Conservation (phyloP, 1,139 yeast genomes). For the Zygosaccharomyces sapae region DNA sequence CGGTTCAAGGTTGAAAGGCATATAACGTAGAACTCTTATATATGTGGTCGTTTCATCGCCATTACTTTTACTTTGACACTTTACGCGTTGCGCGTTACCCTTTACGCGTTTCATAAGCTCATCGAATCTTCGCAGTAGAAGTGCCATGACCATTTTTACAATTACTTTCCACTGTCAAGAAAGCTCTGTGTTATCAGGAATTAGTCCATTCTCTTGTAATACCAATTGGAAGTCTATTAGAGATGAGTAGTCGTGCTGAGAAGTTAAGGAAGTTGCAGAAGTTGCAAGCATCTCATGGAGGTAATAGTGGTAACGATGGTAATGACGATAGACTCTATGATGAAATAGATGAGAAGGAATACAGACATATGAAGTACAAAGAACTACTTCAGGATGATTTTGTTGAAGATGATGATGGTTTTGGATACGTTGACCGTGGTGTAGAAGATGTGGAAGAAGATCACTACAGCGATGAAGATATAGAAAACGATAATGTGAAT, state of each 20-base stretch:
- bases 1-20: too few species aligned
- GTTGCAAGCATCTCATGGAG: conserved; percentile 28
- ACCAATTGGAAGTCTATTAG: not conserved
- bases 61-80: not conserved
- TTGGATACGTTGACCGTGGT: conserved; percentile 81
- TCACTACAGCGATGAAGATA: conserved; percentile 36
- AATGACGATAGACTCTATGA: conserved; percentile 62
- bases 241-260: conserved; percentile 21
- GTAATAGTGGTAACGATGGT: conserved; percentile 36
- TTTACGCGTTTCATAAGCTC: conserved; percentile 5
- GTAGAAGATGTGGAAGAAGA: conserved; percentile 53
- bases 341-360: conserved; percentile 78
- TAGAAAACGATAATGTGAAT: conserved; percentile 12
- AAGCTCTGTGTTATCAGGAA: not conserved
- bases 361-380: conserved; percentile 69
- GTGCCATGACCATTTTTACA: not conserved
- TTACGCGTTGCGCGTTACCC: conserved; percentile 5
- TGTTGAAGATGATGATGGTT: conserved; percentile 88
- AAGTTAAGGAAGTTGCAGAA: conserved; percentile 26
- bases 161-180: not conserved
- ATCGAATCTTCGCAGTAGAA: not conserved
- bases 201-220: not conserved
- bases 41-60: too few species aligned
- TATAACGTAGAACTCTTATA: too few species aligned
- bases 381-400: conserved; percentile 86